These are phyloP conservation scores for Leccinum rimulosum DNA, from an alignment of 768 basidiomycete genomes.

Conservation along the genomic window DNA sequence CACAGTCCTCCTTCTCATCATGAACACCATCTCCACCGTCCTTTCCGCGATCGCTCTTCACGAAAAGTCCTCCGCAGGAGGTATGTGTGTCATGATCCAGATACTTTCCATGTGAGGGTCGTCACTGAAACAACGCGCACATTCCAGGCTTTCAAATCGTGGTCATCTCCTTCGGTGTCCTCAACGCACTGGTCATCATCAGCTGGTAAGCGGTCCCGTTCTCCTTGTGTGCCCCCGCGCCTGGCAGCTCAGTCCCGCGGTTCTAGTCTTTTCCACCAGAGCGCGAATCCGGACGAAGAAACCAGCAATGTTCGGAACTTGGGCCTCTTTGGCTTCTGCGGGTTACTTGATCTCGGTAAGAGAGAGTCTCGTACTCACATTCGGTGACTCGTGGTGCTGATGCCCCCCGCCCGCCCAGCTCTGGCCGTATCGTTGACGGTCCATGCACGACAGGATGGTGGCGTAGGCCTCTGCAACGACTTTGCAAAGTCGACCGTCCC, in stretches of 20 bases:
- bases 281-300: slow-evolving; percentile 13
- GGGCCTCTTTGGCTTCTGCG: slow-evolving; percentile 20
- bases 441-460: slow-evolving; percentile 25
- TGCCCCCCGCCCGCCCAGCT: slow-evolving; percentile 1
- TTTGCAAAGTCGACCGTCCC: slow-evolving; percentile 24
- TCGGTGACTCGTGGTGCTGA: not conserved
- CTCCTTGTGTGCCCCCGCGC: not conserved
- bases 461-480: slow-evolving; percentile 28
- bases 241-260: not conserved
- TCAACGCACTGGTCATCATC: slow-evolving; percentile 13
- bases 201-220: slow-evolving; percentile 16
- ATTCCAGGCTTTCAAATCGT: slow-evolving; percentile 23
- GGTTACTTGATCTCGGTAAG: slow-evolving; percentile 20
- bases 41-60: slow-evolving; percentile 19
- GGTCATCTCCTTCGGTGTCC: slow-evolving; percentile 9
- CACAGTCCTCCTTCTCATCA: slow-evolving; percentile 17
- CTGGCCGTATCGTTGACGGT: slow-evolving; percentile 24
- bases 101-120: not conserved
- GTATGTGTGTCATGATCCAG: slow-evolving; percentile 12
- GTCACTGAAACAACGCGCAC: not conserved
- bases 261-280: slow-evolving; percentile 19
- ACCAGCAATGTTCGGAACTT: slow-evolving; percentile 25
- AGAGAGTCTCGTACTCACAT: not conserved
- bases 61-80: slow-evolving; percentile 22
- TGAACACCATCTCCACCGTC: slow-evolving; percentile 12